Conservation (phyloP, 805 yeast genomes). For the Saccharomycopsis schoenii region DNA sequence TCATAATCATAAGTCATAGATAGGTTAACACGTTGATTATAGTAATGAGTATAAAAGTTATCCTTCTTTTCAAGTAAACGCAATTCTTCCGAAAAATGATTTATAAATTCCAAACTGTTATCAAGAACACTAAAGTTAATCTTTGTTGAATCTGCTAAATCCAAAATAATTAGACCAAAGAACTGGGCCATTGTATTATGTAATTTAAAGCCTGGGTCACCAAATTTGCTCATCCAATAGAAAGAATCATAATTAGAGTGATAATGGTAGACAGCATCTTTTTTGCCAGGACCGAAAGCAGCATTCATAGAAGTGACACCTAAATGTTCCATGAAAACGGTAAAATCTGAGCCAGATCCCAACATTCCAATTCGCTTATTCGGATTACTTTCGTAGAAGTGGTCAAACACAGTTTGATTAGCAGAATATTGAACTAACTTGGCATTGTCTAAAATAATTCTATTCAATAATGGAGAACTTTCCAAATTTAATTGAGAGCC, state of each 20-base stretch:
- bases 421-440: constrained; percentile 38
- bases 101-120: constrained; percentile 25
- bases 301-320: constrained; percentile 54
- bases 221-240: constrained; percentile 57
- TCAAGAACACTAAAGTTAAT: constrained; percentile 30
- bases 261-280: constrained; percentile 59
- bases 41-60: neutral
- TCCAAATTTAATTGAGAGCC: constrained; percentile 44
- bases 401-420: constrained; percentile 26
- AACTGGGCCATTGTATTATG: constrained; percentile 49
- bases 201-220: constrained; percentile 51
- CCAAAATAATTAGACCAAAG: constrained; percentile 39
- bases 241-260: constrained; percentile 68
- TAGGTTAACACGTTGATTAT: neutral
- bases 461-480: constrained; percentile 51
- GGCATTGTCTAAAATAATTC: constrained; percentile 36
- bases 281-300: constrained; percentile 37
- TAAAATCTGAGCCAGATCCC: constrained; percentile 68
- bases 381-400: constrained; percentile 23
- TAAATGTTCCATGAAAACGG: constrained; percentile 48
- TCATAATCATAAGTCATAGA: neutral
- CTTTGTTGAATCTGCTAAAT: constrained; percentile 40
- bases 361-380: constrained; percentile 33
- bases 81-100: constrained; percentile 30
- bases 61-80: neutral